Evolutionary conservation across 2,329 filamentous ascomycete genomes (phyloP), one percentile per base, ranked within the genome.

Genomic region (Hypoxylon sp.): DNA sequence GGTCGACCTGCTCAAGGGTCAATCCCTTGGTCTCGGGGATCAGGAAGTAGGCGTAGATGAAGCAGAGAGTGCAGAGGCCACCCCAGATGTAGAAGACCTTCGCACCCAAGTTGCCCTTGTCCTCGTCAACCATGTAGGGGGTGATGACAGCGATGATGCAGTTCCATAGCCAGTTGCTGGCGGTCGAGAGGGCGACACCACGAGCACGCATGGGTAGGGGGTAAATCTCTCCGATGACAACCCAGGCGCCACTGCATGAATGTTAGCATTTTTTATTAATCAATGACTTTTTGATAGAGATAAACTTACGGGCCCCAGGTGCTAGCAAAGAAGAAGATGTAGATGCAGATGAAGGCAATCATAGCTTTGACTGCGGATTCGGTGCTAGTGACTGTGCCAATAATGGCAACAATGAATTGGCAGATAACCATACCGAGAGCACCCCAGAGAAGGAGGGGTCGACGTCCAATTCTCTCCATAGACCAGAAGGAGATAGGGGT

Each of bases 131-230:
- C 82, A 92, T 89, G 85, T 91, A 92, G 11, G 90, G 90, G n/a
- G 88, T 91, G 80, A 93, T 92, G 79, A 93, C 86, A 58, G 74
- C 76, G 50, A 87, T 87, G 76, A 87, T 87, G 80, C 90, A 93
- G 84, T 94, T 96, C 93, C 93, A 96, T 70, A 96, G 87, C 93
- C 93, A 97, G 88, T 97, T 97, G 78, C 91, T 93, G 68, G 93
- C 92, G 7, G 94, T 97, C 44, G 93, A 94, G 48, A 97, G 87
- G 75, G 88, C 93, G 67, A 97, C 93, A 83, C 94, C 94, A 73
- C 93, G 92, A 44, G 94, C 92, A 76, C 94, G 92, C 81, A 97
- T 95, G 68, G 92, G 93, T 59, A 97, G 88, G 64, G 93, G 93
- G 88, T 92, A 97, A 81, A 96, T 92, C 84, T 97, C 93, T 78